Evolutionary conservation across 2,329 filamentous ascomycete genomes (phyloP), one percentile per base, ranked within the genome.

Genomic region (Zymoseptoria tritici): DNA sequence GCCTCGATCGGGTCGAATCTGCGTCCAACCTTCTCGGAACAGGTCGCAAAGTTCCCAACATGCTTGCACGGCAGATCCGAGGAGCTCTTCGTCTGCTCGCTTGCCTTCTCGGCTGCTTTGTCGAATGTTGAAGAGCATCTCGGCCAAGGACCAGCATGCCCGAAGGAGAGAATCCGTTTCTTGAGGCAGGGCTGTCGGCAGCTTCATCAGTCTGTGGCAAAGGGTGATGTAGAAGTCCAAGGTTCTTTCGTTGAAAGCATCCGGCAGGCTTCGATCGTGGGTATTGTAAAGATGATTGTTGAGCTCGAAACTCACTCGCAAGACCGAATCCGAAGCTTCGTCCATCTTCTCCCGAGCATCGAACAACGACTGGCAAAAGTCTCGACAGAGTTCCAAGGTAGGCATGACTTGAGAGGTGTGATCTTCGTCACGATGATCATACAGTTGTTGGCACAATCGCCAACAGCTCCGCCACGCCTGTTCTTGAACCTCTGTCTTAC

Each of bases 211-310:
- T 49, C 93, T 86, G 73, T 97, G 93, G 70, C 93, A 97, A 2
- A 97, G 75, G 0, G 93, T 96, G 66, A 96, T 88, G 70, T 97
- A 97, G 68, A 97, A 97, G 69, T 97, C 93, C 59, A 97, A 75
- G 0, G 93, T 97, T 60, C 92, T 82, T 74, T 97, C 92, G 56
- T 88, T 84, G 72, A 97, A 97, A 0, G 88, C 85, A 68, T 95
- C 90, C 0, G 92, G 93, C 3, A 97, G 79, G 57, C 84, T 87
- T 31, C 88, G 85, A 71, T 96, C 91, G 69, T 96, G 91, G 0
- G 91, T 92, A 71, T 93, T 96, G 77, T 93, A 97, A 1, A 97
- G 81, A 73, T 97, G 92, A 68, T 96, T 97, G 76, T 95, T 96
- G 22, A 97, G 80, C 76, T 97, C 93, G 71, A 96, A 96, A 76